A percentile compares a stretch with the other conserved stretches of the same genome.
Evolutionary conservation across 345 rosid genomes (phyloP).

Genomic region (Atalantia buxifolia): DNA sequence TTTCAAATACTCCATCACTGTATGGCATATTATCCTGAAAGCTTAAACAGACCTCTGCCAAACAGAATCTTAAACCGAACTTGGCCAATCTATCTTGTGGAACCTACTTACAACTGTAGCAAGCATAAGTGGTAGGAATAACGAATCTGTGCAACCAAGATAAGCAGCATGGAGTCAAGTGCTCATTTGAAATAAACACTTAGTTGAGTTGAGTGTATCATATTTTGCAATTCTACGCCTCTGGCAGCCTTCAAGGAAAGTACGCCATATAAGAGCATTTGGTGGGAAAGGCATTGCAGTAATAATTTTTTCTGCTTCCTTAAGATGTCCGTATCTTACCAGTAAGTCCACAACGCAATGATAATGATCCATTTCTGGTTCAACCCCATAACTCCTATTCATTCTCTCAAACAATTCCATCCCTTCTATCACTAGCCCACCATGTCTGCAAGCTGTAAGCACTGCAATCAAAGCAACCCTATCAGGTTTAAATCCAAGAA

Average conservation of each 20-base stretch:
- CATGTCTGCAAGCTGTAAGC: conserved; percentile 70
- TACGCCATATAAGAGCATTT: conserved; percentile 62
- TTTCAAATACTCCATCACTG: neutral
- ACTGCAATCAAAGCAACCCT: conserved; percentile 61
- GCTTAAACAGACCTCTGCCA: neutral
- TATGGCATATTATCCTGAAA: neutral
- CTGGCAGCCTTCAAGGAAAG: conserved; percentile 71
- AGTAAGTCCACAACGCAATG: conserved; percentile 68
- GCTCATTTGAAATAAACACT: neutral
- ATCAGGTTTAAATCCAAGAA: conserved; percentile 61
- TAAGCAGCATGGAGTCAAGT: neutral
- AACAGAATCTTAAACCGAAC: neutral
- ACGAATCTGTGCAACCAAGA: neutral
- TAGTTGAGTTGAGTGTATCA: neutral
- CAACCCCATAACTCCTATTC: conserved; percentile 45
- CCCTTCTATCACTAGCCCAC: conserved; percentile 74
- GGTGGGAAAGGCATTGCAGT: conserved; percentile 71
- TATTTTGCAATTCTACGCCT: conserved; percentile 21
- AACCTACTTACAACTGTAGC: neutral
- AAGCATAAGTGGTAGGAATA: neutral
- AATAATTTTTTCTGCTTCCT: conserved; percentile 68
- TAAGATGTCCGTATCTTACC: conserved; percentile 51
- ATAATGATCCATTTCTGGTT: conserved; percentile 75
- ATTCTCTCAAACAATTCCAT: conserved; percentile 58
- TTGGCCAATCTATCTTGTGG: neutral